phyloP scores from a whole-genome alignment of 2,329 filamentous ascomycete genomes.

The Aaosphaeria pasadenensis region DNA sequence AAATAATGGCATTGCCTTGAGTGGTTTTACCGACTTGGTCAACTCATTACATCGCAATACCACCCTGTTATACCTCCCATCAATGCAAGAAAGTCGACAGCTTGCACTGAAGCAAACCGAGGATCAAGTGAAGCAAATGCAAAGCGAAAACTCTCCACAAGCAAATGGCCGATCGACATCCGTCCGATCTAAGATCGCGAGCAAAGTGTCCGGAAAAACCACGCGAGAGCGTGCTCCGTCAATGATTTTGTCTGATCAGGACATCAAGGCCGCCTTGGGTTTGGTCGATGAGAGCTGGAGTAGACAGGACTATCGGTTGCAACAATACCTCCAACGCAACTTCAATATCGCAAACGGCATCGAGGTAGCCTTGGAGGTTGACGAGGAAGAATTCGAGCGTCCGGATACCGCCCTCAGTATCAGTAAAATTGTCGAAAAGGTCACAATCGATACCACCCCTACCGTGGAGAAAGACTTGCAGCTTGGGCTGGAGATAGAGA shows the following conservation, averaged over 20 bases:
- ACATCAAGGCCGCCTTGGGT: slow-evolving; percentile 48
- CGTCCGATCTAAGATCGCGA: slow-evolving; percentile 32
- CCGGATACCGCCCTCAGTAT: slow-evolving; percentile 40
- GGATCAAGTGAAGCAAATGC: slow-evolving; percentile 53
- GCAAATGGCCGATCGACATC: slow-evolving; percentile 28
- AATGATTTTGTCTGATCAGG: slow-evolving; percentile 43
- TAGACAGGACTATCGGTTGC: slow-evolving; percentile 46
- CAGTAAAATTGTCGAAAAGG: slow-evolving; percentile 42
- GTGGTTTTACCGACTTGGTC: slow-evolving; percentile 66
- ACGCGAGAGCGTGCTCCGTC: slow-evolving; percentile 21
- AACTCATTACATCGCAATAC: slow-evolving; percentile 66
- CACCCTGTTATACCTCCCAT: slow-evolving; percentile 59
- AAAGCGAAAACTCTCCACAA: slow-evolving; percentile 34
- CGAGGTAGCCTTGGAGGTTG: slow-evolving; percentile 42
- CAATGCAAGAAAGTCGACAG: slow-evolving; percentile 60
- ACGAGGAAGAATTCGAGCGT: slow-evolving; percentile 46
- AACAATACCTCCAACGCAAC: slow-evolving; percentile 48
- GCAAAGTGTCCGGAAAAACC: slow-evolving; percentile 24
- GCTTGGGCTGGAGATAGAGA: slow-evolving; percentile 17
- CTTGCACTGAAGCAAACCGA: slow-evolving; percentile 60
- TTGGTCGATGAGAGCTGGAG: slow-evolving; percentile 51
- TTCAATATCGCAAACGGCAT: slow-evolving; percentile 44
- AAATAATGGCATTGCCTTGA: slow-evolving; percentile 69
- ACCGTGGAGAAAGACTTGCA: slow-evolving; percentile 38
- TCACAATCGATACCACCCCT: slow-evolving; percentile 46